A percentile compares a stretch with the other conserved stretches of the same genome.
Evolutionary conservation across 495 filamentous ascomycete genomes (phyloP).

Genomic region (Lasiosphaeria hispida): DNA sequence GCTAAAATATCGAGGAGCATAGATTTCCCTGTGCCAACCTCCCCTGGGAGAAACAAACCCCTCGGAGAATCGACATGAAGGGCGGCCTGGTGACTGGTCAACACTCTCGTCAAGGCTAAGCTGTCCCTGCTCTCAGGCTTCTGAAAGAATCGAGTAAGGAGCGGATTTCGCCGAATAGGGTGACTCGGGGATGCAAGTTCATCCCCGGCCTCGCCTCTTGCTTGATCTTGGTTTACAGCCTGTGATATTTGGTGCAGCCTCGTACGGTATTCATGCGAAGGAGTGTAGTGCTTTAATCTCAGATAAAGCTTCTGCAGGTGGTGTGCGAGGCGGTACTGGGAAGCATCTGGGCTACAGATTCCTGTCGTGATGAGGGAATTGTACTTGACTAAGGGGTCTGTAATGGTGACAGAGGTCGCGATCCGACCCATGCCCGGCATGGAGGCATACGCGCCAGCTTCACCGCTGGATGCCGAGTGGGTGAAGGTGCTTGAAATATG

Average conservation of each 20-base stretch:
- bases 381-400: constrained; percentile 70
- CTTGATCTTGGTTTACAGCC: constrained; percentile 35
- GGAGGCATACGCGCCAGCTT: not conserved
- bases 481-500: not conserved
- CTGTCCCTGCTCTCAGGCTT: constrained; percentile 40
- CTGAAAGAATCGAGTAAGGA: constrained; percentile 46
- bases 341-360: constrained; percentile 56
- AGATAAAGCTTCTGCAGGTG: constrained; percentile 68
- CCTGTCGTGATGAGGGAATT: constrained; percentile 59
- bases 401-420: constrained; percentile 56
- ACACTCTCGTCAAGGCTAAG: constrained; percentile 56
- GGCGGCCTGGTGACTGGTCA: constrained; percentile 63
- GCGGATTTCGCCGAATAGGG: constrained; percentile 49
- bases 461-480: not conserved
- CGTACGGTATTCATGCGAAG: constrained; percentile 57
- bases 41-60: constrained; percentile 66
- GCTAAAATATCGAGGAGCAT: constrained; percentile 71
- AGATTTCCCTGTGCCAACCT: constrained; percentile 69
- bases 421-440: constrained; percentile 31
- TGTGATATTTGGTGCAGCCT: constrained; percentile 52
- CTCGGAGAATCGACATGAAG: constrained; percentile 59
- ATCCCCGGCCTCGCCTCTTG: constrained; percentile 10
- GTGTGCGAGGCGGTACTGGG: constrained; percentile 65
- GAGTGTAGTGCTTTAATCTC: constrained; percentile 65
- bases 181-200: constrained; percentile 43